Evolutionary conservation across 352 stramenopile genomes (phyloP), one percentile per base, ranked within the genome.

Genomic region (Blastocystis sp.): DNA sequence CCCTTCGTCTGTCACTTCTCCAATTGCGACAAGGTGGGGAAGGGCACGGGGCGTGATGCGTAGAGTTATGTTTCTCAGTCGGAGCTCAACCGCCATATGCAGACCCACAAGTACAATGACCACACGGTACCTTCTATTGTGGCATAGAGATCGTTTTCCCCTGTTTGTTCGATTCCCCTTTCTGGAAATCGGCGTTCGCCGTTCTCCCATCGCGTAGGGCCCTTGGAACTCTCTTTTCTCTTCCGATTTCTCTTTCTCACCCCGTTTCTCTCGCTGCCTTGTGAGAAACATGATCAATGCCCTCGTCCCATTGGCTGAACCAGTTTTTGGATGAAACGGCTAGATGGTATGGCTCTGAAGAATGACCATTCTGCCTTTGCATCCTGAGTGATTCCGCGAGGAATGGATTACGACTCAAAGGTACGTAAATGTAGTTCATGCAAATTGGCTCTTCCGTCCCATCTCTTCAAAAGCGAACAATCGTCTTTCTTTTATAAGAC

Each of bases 11-110:
- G 78, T 62, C 70, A 24, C 3, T 88, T 54, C 43, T 61, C 78
- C 19, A 54, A 74, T 24, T 88, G 78, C 45, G 68, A 88, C 34
- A 88, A 88, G 54, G 78, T 88, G 28, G 2, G 17, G 19, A 40
- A 38, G 21, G 6, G 14, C 7, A 0, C 0, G 9, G 40, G 2
- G 3, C n/a, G 0, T 69, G 28, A 84, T 19, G 24, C 1, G 60
- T 68, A 84, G 74, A 70, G 74, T 52, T 84, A 84, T 52, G 74
- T 84, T 11, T 84, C 74, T n/a, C 28, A 45, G 42, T 84, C 74
- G 0, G 74, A 84, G 45, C n/a, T 84, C 28, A 84, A 84, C 38
- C 74, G 74, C 24, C 74, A 84, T 48, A 84, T 70, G 60, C 74
- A 84, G 60, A 70, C 57, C 2, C 74, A 84, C n/a, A 84, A 84